Evolutionary conservation across 345 rosid species (phyloP), one percentile per base, ranked within the genome.

Genomic region (Hypericum androsaemum): DNA sequence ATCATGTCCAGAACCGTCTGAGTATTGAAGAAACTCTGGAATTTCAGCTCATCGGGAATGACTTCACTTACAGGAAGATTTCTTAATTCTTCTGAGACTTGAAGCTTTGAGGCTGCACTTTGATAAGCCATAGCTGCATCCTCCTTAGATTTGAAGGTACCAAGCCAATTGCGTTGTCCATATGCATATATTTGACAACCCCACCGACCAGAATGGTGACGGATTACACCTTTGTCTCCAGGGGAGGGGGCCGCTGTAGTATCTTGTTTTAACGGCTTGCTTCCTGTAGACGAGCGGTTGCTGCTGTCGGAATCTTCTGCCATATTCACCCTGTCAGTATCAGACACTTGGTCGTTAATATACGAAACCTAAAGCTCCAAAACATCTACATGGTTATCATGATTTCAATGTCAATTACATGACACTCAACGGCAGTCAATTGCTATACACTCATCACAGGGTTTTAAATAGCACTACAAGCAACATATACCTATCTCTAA

Each of bases 81-180:
- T 40, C 88, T 46, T 22, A 47, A 68, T 2, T 61, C 49, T 16
- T 79, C 83, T n/a, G 69, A 63, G 12, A 53, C 60, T 10, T 80
- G 72, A 28, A 79, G 76, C 68, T 72, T 78, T 53, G 78, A 53
- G 1, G 81, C 74, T 0, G 94, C 88, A 0, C 80, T 81, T 39
- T 81, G 85, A 17, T 81, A 84, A 5, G 88, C 85, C 81, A 73
- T 69, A 1, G 85, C 88, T 0, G 85, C 94, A 22, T 79, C 88
- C 47, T 47, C 47, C 32, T 79, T 85, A 0, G 81, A 56, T 36
- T 63, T 81, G 62, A 81, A 84, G n/a, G 88, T 81, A n/a, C 94
- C 94, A 0, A 84, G 83, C 88, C 94, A 84, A 17, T 75, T 67
- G 36, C 85, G 60, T 16, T 65, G 65, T 61, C 71, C 78, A 37